phyloP scores from a whole-genome alignment of 2,329 filamentous ascomycete species.

The Paecilomyces variotii region DNA sequence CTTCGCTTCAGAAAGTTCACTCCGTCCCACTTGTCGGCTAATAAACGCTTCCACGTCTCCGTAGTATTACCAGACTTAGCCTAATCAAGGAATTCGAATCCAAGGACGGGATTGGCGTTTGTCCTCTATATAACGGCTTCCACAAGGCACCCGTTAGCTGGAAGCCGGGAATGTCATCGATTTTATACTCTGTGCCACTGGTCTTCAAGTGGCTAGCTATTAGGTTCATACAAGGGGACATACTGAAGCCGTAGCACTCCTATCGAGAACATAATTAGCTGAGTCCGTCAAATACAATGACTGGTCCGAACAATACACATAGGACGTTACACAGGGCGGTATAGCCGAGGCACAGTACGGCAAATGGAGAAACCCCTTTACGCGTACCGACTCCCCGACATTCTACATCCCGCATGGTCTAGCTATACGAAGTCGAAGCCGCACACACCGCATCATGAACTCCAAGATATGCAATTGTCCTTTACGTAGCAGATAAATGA shows the following conservation, averaged over 20 bases:
- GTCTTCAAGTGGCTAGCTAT: no score
- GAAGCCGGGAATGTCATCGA: no score
- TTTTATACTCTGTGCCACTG: no score
- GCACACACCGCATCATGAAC: background rate
- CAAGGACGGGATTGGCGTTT: no score
- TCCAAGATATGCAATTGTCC: no score
- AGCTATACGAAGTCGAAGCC: background rate
- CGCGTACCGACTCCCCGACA: background rate
- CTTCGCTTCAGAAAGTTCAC: no score
- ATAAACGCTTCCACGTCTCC: no score
- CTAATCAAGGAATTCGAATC: no score
- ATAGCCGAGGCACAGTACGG: background rate
- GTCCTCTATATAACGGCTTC: no score
- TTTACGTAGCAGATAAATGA: background rate
- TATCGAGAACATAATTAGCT: background rate
- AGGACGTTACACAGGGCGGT: background rate
- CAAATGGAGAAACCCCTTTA: background rate
- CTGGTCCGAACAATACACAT: background rate
- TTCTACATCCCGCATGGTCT: background rate
- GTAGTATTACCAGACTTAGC: no score
- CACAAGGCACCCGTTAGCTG: no score
- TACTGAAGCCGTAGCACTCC: background rate
- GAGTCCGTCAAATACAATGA: background rate
- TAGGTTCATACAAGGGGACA: background rate
- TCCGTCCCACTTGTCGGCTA: no score